A percentile compares a stretch with the other conserved stretches of the same genome.
Conservation (phyloP, 2,329 filamentous ascomycete genomes). For the Fusarium nanum region DNA sequence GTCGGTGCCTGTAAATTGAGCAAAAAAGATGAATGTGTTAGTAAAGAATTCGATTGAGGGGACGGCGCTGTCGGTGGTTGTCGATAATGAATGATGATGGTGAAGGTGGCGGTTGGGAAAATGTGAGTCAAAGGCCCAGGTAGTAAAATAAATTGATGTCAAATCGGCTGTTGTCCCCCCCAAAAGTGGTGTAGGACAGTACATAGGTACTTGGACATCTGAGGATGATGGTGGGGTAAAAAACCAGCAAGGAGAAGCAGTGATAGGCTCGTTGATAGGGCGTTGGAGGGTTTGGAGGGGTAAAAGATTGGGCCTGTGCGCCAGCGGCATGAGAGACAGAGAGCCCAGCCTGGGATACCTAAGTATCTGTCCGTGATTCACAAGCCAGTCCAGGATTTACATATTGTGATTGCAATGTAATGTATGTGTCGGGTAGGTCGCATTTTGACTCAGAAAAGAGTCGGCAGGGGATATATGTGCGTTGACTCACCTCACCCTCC, state of each 20-base stretch:
- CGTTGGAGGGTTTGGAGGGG: constrained; percentile 41
- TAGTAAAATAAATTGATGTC: constrained; percentile 37
- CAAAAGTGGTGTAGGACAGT: constrained; percentile 40
- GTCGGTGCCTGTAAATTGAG: constrained; percentile 42
- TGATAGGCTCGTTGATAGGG: constrained; percentile 37
- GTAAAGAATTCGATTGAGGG: constrained; percentile 18
- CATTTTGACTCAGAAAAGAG: not conserved
- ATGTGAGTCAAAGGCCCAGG: constrained; percentile 45
- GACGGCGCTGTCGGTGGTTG: constrained; percentile 13
- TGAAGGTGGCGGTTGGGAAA: constrained; percentile 45
- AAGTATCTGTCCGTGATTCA: constrained; percentile 22
- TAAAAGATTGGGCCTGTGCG: constrained; percentile 36
- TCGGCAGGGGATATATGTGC: not conserved
- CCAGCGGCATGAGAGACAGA: constrained; percentile 9
- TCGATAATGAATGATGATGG: constrained; percentile 16
- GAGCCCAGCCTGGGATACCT: constrained; percentile 1
- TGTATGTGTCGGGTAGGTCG: not conserved
- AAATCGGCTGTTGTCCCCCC: constrained; percentile 30
- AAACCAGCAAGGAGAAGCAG: constrained; percentile 10
- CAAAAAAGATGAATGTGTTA: constrained; percentile 34
- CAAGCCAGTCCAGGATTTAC: constrained; percentile 4
- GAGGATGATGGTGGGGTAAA: constrained; percentile 27
- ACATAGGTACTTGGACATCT: constrained; percentile 40
- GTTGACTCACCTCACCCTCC: constrained; percentile 45
- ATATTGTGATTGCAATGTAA: not conserved